These are phyloP conservation scores for Penicillium palitans DNA, from an alignment of 2,329 filamentous ascomycete species.

Conservation along the genomic window DNA sequence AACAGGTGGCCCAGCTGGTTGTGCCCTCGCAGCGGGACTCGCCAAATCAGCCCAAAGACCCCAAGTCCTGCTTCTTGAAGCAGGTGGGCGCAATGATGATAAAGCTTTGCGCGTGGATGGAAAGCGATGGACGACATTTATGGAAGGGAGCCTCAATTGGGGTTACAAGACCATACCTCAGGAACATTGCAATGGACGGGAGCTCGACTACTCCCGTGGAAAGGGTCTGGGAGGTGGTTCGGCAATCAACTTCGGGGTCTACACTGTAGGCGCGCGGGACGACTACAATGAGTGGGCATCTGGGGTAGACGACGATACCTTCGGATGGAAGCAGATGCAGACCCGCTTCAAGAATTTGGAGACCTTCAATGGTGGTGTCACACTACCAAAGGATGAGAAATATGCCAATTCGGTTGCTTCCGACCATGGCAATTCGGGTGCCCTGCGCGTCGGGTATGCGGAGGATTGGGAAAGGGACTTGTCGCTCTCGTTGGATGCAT, in stretches of 20 bases:
- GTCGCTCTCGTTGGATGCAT: constrained; percentile 47
- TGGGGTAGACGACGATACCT: constrained; percentile 56
- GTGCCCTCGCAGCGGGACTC: constrained; percentile 56
- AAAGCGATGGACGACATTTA: constrained; percentile 57
- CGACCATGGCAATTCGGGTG: constrained; percentile 54
- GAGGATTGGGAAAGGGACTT: constrained; percentile 53
- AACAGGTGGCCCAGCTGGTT: constrained; percentile 61
- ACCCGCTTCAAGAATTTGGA: constrained; percentile 56
- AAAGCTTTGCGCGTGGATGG: constrained; percentile 51
- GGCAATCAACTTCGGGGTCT: constrained; percentile 59
- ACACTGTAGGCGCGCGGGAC: constrained; percentile 55
- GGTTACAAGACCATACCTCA: constrained; percentile 55
- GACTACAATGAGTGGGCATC: constrained; percentile 65
- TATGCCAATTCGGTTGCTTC: constrained; percentile 49
- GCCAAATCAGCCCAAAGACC: constrained; percentile 51
- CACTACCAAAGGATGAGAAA: constrained; percentile 42
- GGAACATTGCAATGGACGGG: constrained; percentile 44
- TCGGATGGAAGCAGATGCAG: constrained; percentile 56
- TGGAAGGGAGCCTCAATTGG: constrained; percentile 53
- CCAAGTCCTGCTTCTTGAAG: constrained; percentile 61
- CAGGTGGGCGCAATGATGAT: constrained; percentile 55
- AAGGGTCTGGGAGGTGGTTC: constrained; percentile 54
- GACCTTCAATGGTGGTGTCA: constrained; percentile 50
- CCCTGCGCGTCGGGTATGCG: constrained; percentile 52
- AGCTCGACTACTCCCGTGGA: constrained; percentile 54